Evolutionary conservation across 1,284 basidiomycete species (phyloP), one percentile per base, ranked within the genome.

Genomic region (Porphyrellus sp.): DNA sequence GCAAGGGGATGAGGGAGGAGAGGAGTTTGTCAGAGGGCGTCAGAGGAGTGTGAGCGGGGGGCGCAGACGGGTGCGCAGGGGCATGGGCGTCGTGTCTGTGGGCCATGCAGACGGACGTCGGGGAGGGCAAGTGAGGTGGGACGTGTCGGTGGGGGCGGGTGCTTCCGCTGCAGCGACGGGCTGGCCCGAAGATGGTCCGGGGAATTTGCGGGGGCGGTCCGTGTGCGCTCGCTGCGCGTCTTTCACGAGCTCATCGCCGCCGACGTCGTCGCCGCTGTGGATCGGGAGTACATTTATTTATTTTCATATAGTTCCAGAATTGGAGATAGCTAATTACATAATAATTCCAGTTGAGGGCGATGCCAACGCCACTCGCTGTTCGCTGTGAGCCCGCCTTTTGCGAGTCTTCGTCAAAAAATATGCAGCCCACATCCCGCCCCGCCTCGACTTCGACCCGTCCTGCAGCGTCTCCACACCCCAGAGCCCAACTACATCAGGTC

Each of bases 371-470:
- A 40, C 35, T 38, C 49, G 40, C 33, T 20, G 52, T 49, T 55
- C 51, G 23, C 25, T 39, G 38, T 28, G 51, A 44, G 41, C 45
- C 35, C n/a, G n/a, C n/a, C 50, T 53, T 59, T 63, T 59, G 63
- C 54, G 53, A 49, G 57, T 55, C 55, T 52, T 47, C 47, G 43
- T 51, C 45, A 43, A 52, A 59, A 64, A 65, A 60, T 58, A 74
- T 78, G 72, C 73, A 72, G 58, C 62, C 70, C 52, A 62, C 65
- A 27, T 78, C 83, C 49, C 75, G 83, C 63, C 80, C 83, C 51
- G 73, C 81, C 46, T 81, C 81, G 51, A 77, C 81, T 15, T 80
- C 80, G 40, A 80, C 81, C 46, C 77, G 80, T 52, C 79, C 78
- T 16, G 70, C 78, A 39, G 70, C 71, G 45, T 81, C 82, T 33